phyloP scores from a whole-genome alignment of 1,284 basidiomycete species.

The Rhizoctonia solani region DNA sequence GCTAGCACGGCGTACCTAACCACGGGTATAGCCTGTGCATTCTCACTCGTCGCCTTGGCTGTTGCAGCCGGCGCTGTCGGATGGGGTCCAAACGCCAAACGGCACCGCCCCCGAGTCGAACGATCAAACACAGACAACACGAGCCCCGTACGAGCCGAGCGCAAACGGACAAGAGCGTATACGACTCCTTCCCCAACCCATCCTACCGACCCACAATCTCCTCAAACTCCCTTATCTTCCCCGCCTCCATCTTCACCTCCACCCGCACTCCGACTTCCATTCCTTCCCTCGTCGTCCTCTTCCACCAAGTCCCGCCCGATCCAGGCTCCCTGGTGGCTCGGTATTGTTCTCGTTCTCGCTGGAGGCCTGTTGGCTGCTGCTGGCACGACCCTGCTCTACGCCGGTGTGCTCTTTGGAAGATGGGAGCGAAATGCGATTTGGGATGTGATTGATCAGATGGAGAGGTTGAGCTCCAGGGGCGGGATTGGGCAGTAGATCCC shows the following conservation, averaged over 20 bases:
- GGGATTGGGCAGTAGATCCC: constrained; percentile 22
- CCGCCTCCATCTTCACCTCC: neutral
- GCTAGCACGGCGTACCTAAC: constrained; percentile 29
- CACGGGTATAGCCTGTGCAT: constrained; percentile 29
- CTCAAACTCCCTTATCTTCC: neutral
- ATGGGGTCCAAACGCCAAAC: constrained; percentile 14
- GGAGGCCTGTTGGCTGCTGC: constrained; percentile 28
- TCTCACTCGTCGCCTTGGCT: constrained; percentile 24
- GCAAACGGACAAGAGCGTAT: constrained; percentile 25
- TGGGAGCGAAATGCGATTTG: constrained; percentile 34
- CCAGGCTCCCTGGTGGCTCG: constrained; percentile 32
- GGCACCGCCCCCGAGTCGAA: neutral
- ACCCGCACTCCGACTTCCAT: constrained; percentile 13
- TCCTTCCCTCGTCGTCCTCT: constrained; percentile 22
- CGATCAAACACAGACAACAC: neutral
- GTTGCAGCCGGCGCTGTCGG: constrained; percentile 29
- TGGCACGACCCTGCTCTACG: constrained; percentile 19
- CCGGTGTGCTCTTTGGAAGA: constrained; percentile 26
- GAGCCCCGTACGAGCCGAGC: constrained; percentile 16
- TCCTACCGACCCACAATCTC: neutral
- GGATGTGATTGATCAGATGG: constrained; percentile 33
- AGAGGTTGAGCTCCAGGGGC: constrained; percentile 12
- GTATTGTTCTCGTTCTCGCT: constrained; percentile 30
- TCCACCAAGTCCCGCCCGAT: constrained; percentile 27
- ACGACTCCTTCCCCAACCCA: constrained; percentile 13